Base-by-base conservation (phyloP, 2,329 filamentous ascomycete species). In the Pyrenophora graminea region DNA sequence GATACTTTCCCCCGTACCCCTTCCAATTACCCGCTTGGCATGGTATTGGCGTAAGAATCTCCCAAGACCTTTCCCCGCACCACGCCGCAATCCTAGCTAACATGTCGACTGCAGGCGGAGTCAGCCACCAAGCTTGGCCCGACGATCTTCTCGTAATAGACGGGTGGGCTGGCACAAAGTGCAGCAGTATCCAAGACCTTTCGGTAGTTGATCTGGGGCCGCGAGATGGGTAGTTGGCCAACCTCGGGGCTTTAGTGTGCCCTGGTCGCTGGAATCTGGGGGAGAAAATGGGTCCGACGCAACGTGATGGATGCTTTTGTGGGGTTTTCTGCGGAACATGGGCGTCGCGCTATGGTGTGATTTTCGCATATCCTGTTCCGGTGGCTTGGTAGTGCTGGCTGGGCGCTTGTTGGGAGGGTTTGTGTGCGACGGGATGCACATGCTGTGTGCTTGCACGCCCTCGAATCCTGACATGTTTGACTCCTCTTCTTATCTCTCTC, bases 41-140 rank as follows among this genome's bases (percentile, higher is more conserved):
- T 12, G 27, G 23, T 36, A 57, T 64, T 63, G 59, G 59, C 61
- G 53, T 13, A 32, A 32, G 30, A 39, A 50, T 33, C 19, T 48
- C 45, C 54, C 59, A 58, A 64, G 61, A 44, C 53, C 36, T 56
- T 64, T 61, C 62, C 62, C 62, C 62, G 62, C 62, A 65, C 62
- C 30, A 37, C 46, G 48, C 51, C 36, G 47, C 45, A 56, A 56
- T 48, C 32, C 33, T 33, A 39, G 37, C 17, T 39, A 21, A 41
- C 46, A n/a, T 39, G 15, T n/a, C n/a, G 31, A 31, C 33, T 30
- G n/a, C 39, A 27, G 13, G 23, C 17, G 18, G 17, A 30, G 36
- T 21, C 39, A 33, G 39, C 46, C 42, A 40, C 32, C 41, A 36
- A 45, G 18, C 54, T 58, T 59, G 52, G 53, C 59, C 12, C 40